Conservation (phyloP, 805 yeast genomes). For the Teunomyces lycoperdinae region DNA sequence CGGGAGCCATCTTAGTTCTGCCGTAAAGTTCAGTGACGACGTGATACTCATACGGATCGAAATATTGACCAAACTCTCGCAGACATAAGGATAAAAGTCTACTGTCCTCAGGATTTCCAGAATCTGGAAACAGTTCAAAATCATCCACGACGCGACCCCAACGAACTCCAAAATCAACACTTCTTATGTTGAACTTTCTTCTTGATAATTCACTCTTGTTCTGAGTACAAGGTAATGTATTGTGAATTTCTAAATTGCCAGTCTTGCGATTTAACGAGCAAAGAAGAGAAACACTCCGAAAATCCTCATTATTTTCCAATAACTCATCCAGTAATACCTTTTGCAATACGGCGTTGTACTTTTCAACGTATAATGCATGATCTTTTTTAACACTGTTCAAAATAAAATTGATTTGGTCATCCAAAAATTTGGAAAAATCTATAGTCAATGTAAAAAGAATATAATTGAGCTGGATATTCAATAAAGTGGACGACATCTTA, state of each 20-base stretch:
- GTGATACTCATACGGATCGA: slow-evolving; percentile 1
- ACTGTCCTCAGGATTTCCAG: slow-evolving; percentile 1
- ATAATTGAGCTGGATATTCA: slow-evolving; percentile 37
- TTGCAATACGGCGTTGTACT: slow-evolving; percentile 6
- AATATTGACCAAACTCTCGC: slow-evolving; percentile 3
- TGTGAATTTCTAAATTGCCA: slow-evolving; percentile 33
- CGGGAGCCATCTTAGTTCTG: neutral
- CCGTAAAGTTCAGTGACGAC: slow-evolving; percentile 2
- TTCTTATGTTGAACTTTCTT: slow-evolving; percentile 4
- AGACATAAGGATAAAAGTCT: slow-evolving; percentile 1
- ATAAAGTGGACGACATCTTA: slow-evolving; percentile 23
- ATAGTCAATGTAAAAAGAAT: slow-evolving; percentile 33
- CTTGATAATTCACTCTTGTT: slow-evolving; percentile 11
- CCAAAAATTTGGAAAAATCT: slow-evolving; percentile 24
- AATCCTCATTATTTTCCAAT: slow-evolving; percentile 6
- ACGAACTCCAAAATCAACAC: slow-evolving; percentile 5
- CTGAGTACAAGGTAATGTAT: slow-evolving; percentile 27
- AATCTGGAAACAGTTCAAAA: slow-evolving; percentile 1
- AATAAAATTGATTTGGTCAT: slow-evolving; percentile 8
- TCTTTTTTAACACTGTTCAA: slow-evolving; percentile 1
- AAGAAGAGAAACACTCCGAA: slow-evolving; percentile 18
- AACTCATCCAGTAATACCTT: slow-evolving; percentile 3
- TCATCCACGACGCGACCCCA: slow-evolving; percentile 1
- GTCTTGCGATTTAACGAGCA: slow-evolving; percentile 38
- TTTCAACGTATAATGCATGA: slow-evolving; percentile 3